Base-by-base conservation (phyloP, 73 alveolate species). In the Tetrahymena thermophila region DNA sequence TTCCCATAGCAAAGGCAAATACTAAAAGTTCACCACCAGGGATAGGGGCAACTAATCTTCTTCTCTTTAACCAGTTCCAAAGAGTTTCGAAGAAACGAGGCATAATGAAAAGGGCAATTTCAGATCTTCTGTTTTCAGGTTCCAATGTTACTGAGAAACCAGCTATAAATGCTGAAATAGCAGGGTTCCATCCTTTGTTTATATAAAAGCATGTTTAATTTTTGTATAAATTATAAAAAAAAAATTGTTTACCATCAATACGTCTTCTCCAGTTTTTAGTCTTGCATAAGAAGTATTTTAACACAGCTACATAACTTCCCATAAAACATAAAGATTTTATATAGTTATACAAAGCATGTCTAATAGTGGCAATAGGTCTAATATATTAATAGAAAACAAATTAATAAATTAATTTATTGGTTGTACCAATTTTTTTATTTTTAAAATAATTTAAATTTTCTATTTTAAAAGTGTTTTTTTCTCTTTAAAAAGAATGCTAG, bases 1-100 rank as follows among this genome's bases (percentile, higher is more conserved):
- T 89, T 40, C 97, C 98, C 98, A 96, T 96, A 23, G 98, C 98
- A 84, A 96, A 35, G 9, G 96, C 98, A 21, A 96, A 94, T 19
- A 96, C 37, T 25, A 96, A 42, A 31, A 96, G 85, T 96, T 96
- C 98, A 94, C 96, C 95, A 35, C 93, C 94, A 57, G 57, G 57
- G n/a, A 96, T 96, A 34, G 93, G 42, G 44, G 85, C 23, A 23
- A 94, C 96, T 34, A 38, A 55, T 35, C 96, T 94, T 58, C 96
- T 83, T 56, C 94, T 96, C 93, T 85, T 96, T 94, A 96, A 38
- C 43, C 95, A 71, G 37, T 95, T 96, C 97, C 98, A 96, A 43
- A 96, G 93, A 25, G 97, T 96, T 93, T 96, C 98, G 35, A 96
- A 57, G 57, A 96, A 58, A 42, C 96, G 95, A 16, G 98, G 98